These are phyloP conservation scores for Corymbia maculata DNA, from an alignment of 345 rosid species.

Conservation along the genomic window DNA sequence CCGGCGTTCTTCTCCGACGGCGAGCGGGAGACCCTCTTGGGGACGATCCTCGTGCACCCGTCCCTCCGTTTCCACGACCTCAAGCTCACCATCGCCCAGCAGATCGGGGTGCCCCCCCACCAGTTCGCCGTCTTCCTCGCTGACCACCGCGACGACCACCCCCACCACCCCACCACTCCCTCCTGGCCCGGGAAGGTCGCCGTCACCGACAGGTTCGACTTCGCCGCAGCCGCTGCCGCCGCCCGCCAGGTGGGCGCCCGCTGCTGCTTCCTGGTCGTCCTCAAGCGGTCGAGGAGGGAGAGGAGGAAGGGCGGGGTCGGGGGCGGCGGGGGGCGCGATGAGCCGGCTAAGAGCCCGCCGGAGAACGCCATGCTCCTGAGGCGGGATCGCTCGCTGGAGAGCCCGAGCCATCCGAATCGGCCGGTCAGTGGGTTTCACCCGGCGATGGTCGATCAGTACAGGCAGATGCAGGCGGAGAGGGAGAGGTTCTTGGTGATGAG, in stretches of 20 bases:
- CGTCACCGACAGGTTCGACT: conserved; percentile 23
- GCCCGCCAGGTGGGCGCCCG: conserved; percentile 1
- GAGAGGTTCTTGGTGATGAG: conserved; percentile 13
- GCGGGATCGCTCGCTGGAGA: neutral
- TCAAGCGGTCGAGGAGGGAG: conserved; percentile 23
- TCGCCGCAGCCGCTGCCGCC: conserved; percentile 15
- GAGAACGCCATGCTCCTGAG: conserved; percentile 22
- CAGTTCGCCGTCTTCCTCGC: conserved; percentile 29
- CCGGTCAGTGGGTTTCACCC: neutral
- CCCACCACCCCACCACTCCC: neutral
- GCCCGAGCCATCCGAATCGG: neutral
- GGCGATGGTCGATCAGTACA: conserved; percentile 3
- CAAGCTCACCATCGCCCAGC: conserved; percentile 15
- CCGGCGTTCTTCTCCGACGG: conserved; percentile 44
- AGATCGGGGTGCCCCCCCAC: conserved; percentile 29
- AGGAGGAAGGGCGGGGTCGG: neutral
- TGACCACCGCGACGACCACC: neutral
- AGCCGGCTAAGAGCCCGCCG: neutral
- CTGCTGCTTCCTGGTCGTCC: conserved; percentile 17
- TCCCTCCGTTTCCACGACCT: conserved; percentile 12
- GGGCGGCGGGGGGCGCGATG: neutral
- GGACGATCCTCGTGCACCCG: conserved; percentile 14
- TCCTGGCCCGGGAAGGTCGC: conserved; percentile 6
- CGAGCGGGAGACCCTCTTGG: conserved; percentile 22
- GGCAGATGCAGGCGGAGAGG: conserved; percentile 14